Evolutionary conservation across 2,329 filamentous ascomycete species (phyloP).

Genomic region (Aureobasidium mangrovei): DNA sequence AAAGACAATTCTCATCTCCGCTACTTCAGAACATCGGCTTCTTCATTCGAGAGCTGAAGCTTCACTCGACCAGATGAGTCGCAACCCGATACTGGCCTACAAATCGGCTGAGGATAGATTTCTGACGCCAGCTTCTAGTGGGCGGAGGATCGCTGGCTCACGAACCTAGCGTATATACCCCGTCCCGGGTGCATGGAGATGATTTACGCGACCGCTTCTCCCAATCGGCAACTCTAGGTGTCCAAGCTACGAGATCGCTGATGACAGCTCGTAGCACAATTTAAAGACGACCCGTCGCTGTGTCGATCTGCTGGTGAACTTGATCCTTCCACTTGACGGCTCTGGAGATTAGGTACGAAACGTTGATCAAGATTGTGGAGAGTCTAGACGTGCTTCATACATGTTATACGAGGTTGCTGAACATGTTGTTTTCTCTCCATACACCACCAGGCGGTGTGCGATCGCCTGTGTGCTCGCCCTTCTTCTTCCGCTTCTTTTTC

Average conservation of each 20-base stretch:
- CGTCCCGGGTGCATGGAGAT: background rate
- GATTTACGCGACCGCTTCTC: background rate
- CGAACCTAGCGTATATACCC: background rate
- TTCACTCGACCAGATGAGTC: background rate
- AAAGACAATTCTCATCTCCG: no score
- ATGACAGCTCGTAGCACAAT: background rate
- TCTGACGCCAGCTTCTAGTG: background rate
- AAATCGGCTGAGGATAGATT: no score
- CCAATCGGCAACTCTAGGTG: no score
- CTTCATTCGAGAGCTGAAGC: background rate
- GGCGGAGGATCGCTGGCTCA: background rate
- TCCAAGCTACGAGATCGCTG: background rate
- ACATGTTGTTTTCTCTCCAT: constrained; percentile 14
- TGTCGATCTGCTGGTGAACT: background rate
- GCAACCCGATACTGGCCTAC: no score
- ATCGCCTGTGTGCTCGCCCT: constrained; percentile 6
- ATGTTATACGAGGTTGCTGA: constrained; percentile 6
- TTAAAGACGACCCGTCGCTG: background rate
- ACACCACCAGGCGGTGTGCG: background rate
- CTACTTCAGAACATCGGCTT: no score
- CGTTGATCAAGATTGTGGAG: background rate
- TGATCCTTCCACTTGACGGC: background rate
- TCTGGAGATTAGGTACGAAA: background rate
- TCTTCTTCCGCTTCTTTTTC: constrained; percentile 15
- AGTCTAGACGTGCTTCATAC: background rate